A percentile compares a stretch with the other conserved stretches of the same genome.
These are phyloP conservation scores for Daedaleopsis sinensis DNA, from an alignment of 768 basidiomycete genomes.

Conservation along the genomic window DNA sequence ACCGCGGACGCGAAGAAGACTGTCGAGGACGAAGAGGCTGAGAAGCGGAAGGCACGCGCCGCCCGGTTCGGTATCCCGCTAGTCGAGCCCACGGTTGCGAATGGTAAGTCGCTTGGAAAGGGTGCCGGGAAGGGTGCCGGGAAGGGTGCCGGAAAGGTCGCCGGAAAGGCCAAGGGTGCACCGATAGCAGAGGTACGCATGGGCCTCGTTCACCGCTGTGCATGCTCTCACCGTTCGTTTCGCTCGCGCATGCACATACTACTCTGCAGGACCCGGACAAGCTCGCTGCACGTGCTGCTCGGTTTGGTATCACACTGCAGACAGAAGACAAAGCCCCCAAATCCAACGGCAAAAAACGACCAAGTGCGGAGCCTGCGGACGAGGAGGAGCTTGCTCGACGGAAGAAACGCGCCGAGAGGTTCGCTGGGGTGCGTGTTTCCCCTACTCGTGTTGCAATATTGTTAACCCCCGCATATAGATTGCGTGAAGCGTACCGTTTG, in stretches of 20 bases:
- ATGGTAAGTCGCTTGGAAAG: constrained; percentile 10
- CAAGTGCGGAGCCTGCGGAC: constrained; percentile 46
- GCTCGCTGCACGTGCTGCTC: constrained; percentile 53
- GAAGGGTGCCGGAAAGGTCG: too few relatives aligned
- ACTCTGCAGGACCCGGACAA: constrained; percentile 48
- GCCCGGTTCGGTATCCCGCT: constrained; percentile 73
- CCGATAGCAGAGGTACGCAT: too few relatives aligned
- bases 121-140: too few relatives aligned
- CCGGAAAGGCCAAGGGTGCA: too few relatives aligned
- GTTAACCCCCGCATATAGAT: not conserved
- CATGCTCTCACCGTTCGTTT: not conserved
- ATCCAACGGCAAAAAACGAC: constrained; percentile 34
- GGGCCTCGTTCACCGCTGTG: not conserved
- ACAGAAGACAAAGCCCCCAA: not conserved
- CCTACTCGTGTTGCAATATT: not conserved
- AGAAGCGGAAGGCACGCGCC: constrained; percentile 62
- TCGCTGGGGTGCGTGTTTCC: constrained; percentile 31
- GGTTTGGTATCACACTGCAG: constrained; percentile 47
- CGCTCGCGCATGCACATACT: not conserved
- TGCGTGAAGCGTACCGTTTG: not conserved
- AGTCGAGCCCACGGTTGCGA: constrained; percentile 43
- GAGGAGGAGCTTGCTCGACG: constrained; percentile 60
- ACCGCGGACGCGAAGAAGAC: constrained; percentile 12
- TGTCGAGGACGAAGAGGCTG: constrained; percentile 50
- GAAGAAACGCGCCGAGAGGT: constrained; percentile 66